Evolutionary conservation across 2,329 filamentous ascomycete genomes (phyloP).

Genomic region (Epichloe sibirici): DNA sequence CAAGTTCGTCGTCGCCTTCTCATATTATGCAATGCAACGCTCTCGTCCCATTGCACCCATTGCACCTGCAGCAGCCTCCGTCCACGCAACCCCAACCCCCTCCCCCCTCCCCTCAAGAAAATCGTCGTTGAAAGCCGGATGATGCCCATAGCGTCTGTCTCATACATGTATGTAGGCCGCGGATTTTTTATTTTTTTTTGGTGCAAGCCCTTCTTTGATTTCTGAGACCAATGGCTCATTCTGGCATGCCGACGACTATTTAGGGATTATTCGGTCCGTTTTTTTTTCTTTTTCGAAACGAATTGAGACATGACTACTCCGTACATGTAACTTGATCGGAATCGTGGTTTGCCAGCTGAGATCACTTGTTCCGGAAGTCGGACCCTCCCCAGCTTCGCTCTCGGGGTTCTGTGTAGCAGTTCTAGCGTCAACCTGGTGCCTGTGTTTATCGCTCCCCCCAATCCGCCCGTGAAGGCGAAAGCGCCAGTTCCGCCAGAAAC

Average conservation of each 20-base stretch:
- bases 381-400: not conserved
- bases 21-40: constrained; percentile 4
- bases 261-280: not conserved
- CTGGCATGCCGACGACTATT: not conserved
- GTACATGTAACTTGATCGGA: not conserved
- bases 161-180: not conserved
- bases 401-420: not conserved
- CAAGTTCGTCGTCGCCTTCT: constrained; percentile 3
- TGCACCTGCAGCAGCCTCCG: constrained; percentile 3
- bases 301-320: not conserved
- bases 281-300: not conserved
- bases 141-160: not conserved
- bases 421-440: not conserved
- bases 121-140: not conserved
- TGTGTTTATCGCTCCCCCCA: not conserved
- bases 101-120: not conserved
- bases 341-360: not conserved
- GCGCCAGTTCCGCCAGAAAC: not conserved
- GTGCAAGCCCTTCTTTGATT: not conserved
- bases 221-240: not conserved
- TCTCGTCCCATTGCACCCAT: not conserved
- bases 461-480: not conserved
- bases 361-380: not conserved
- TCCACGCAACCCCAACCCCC: constrained; percentile 1
- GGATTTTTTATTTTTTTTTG: not conserved